phyloP scores from a whole-genome alignment of 129 eudicot genomes.

The Helichrysum umbraculigerum region DNA sequence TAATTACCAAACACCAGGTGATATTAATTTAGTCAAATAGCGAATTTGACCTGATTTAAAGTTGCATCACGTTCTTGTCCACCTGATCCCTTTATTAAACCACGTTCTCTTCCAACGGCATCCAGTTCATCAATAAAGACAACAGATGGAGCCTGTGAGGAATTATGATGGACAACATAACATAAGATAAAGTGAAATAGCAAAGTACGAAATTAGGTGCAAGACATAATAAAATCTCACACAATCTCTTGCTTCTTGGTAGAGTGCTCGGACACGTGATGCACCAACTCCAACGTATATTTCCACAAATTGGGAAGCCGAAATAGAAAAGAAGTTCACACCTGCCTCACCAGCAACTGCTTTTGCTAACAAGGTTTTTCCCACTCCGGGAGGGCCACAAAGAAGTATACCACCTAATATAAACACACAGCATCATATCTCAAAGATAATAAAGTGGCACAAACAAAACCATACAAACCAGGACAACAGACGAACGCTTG shows the following conservation, averaged over 20 bases:
- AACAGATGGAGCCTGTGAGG: conserved; percentile 85
- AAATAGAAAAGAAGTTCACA: conserved; percentile 90
- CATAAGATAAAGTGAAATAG: not conserved
- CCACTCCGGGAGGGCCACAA: conserved; percentile 99
- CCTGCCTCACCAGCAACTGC: conserved; percentile 99
- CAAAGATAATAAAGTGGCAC: conserved; percentile 1
- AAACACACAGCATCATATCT: conserved; percentile 4
- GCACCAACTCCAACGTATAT: conserved; percentile 99
- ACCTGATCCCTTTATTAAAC: conserved; percentile 92
- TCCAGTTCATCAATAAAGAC: conserved; percentile 97
- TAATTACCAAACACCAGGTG: not conserved
- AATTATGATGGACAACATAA: not conserved
- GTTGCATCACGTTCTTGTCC: conserved; percentile 99
- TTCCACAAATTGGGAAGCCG: conserved; percentile 98
- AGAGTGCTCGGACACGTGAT: conserved; percentile 97
- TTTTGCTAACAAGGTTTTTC: conserved; percentile 92
- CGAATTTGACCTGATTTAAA: conserved; percentile 74
- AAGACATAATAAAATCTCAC: conserved; percentile 42
- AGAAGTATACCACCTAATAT: conserved; percentile 92
- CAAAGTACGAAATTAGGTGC: not conserved
- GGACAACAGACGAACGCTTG: not conserved
- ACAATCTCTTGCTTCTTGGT: conserved; percentile 88
- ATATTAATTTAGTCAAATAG: not conserved
- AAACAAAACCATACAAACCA: not conserved
- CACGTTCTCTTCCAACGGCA: conserved; percentile 99